Percentiles rank a stretch among this genome's conserved stretches.
Conservation (phyloP, 176 grass and related monocot species). For the Carex scoparia region DNA sequence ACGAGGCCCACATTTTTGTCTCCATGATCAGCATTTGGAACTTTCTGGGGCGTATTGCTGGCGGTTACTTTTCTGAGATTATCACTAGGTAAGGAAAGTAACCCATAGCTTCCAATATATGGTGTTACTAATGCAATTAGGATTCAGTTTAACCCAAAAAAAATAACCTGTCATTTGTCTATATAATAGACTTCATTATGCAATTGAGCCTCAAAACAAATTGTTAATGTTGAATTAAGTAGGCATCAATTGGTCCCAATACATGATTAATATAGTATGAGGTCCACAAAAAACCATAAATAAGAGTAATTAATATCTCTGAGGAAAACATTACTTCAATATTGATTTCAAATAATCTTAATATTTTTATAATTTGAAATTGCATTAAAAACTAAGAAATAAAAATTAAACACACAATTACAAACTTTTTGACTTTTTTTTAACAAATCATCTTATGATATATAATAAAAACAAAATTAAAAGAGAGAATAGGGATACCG, state of each 20-base stretch:
- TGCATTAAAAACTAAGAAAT: neutral
- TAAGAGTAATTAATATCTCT: too few relatives aligned
- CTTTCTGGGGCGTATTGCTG: conserved; percentile 81
- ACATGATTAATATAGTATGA: too few relatives aligned
- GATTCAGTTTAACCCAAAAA: neutral
- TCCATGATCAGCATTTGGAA: conserved; percentile 98
- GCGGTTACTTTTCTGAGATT: conserved; percentile 85
- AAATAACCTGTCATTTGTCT: neutral
- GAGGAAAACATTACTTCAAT: neutral
- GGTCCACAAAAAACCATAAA: too few relatives aligned
- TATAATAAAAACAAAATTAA: neutral
- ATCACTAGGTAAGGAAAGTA: conserved; percentile 61
- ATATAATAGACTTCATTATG: neutral
- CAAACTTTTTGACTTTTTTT: neutral
- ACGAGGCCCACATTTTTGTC: conserved; percentile 73
- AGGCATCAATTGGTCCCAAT: too few relatives aligned
- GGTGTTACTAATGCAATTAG: neutral
- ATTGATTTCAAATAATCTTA: neutral
- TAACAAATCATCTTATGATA: neutral
- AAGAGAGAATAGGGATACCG: neutral
- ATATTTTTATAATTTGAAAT: neutral
- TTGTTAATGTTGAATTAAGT: too few relatives aligned
- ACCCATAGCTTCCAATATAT: neutral
- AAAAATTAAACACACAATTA: neutral
- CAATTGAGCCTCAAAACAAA: neutral